Evolutionary conservation across 768 basidiomycete species (phyloP).

Genomic region (Royoungia palumana): DNA sequence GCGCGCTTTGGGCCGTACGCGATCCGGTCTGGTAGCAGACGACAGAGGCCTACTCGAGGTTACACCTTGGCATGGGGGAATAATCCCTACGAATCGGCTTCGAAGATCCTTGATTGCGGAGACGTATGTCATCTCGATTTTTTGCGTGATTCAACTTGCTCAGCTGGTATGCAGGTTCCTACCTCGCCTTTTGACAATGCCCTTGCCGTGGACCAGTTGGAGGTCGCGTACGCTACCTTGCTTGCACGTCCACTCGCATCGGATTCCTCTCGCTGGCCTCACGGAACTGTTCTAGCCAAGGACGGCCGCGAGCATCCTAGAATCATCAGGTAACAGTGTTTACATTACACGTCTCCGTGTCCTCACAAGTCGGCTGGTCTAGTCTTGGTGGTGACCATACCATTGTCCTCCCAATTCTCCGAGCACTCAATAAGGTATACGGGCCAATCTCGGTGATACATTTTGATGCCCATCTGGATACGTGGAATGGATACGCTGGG

Average conservation of each 20-base stretch:
- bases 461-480: slow-evolving; percentile 77
- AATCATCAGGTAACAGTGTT: slow-evolving; percentile 52
- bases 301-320: slow-evolving; percentile 70
- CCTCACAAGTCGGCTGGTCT: neutral
- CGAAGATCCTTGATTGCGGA: slow-evolving; percentile 75
- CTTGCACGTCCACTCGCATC: slow-evolving; percentile 51
- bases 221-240: slow-evolving; percentile 78
- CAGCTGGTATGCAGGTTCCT: slow-evolving; percentile 51
- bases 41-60: slow-evolving; percentile 56
- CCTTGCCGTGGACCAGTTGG: slow-evolving; percentile 81
- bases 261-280: slow-evolving; percentile 17
- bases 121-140: slow-evolving; percentile 46
- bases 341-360: neutral
- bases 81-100: slow-evolving; percentile 58
- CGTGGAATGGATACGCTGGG: slow-evolving; percentile 43
- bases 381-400: slow-evolving; percentile 84
- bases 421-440: slow-evolving; percentile 73
- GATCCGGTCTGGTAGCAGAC: slow-evolving; percentile 75
- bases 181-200: slow-evolving; percentile 78
- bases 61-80: slow-evolving; percentile 72
- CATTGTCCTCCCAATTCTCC: slow-evolving; percentile 81
- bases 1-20: slow-evolving; percentile 87
- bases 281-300: slow-evolving; percentile 39
- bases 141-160: neutral
- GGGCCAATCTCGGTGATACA: slow-evolving; percentile 83